A percentile compares a stretch with the other conserved stretches of the same genome.
These are phyloP conservation scores for Populus tremula DNA, from an alignment of 345 rosid species.

Conservation along the genomic window DNA sequence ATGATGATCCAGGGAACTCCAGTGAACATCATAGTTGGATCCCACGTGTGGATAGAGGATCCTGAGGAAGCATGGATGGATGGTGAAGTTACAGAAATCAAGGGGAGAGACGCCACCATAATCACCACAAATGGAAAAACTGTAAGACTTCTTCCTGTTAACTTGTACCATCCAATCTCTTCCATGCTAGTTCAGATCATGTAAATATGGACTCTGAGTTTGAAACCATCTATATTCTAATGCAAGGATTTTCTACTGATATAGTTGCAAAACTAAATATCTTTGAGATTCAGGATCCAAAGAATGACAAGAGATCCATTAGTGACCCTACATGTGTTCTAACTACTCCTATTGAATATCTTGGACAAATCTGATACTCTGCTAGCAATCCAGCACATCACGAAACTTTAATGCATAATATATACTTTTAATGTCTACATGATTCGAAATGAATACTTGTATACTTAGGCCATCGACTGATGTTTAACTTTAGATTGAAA, in stretches of 20 bases:
- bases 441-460: too few relatives aligned
- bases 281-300: neutral
- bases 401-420: neutral
- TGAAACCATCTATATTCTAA: neutral
- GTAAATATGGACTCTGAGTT: neutral
- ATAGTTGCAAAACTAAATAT: neutral
- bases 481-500: neutral
- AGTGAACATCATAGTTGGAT: conserved; percentile 53
- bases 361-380: neutral
- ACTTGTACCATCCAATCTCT: neutral
- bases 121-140: conserved; percentile 36
- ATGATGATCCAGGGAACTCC: conserved; percentile 46
- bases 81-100: conserved; percentile 52
- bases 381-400: neutral
- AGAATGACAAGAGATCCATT: neutral
- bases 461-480: neutral
- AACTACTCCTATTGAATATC: neutral
- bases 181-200: neutral
- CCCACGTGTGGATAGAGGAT: conserved; percentile 63
- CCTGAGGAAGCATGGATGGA: conserved; percentile 56
- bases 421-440: too few relatives aligned
- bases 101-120: conserved; percentile 43
- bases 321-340: neutral
- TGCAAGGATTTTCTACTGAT: neutral
- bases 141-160: conserved; percentile 24